Percentiles rank a stretch among this genome's conserved stretches.
These are phyloP conservation scores for Cairneyella variabilis DNA, from an alignment of 495 filamentous ascomycete species.

Conservation along the genomic window DNA sequence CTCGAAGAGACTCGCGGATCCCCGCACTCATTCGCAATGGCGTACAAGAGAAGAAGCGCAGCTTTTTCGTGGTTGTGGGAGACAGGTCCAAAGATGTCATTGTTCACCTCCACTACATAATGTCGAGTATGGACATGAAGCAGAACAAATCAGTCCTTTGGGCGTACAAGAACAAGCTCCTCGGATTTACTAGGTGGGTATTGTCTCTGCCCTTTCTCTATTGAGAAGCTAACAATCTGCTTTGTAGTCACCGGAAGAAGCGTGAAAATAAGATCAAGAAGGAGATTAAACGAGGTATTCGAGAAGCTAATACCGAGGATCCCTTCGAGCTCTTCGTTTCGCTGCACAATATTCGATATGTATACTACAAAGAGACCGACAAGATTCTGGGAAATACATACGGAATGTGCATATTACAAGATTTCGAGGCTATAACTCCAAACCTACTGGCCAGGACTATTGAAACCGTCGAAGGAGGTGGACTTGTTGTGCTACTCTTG, in stretches of 20 bases:
- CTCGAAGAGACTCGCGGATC: constrained; percentile 80
- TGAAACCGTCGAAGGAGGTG: constrained; percentile 97
- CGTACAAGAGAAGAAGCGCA: constrained; percentile 92
- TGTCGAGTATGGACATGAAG: constrained; percentile 84
- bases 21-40: constrained; percentile 95
- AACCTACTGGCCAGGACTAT: constrained; percentile 93
- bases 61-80: constrained; percentile 95
- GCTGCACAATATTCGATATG: constrained; percentile 94
- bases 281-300: constrained; percentile 91
- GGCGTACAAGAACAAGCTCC: constrained; percentile 98
- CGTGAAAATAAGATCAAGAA: constrained; percentile 96
- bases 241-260: constrained; percentile 83
- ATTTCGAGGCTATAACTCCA: constrained; percentile 96
- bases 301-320: constrained; percentile 93
- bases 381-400: constrained; percentile 98
- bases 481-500: constrained; percentile 81
- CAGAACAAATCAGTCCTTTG: constrained; percentile 96
- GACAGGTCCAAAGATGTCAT: constrained; percentile 97
- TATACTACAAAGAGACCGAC: constrained; percentile 99
- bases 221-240: constrained; percentile 5
- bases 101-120: constrained; percentile 90
- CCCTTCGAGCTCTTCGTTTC: constrained; percentile 98
- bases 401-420: constrained; percentile 97
- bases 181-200: constrained; percentile 73
- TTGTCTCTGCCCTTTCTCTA: background rate